phyloP scores from a whole-genome alignment of 495 filamentous ascomycete species.

The Aspergillus baeticus region DNA sequence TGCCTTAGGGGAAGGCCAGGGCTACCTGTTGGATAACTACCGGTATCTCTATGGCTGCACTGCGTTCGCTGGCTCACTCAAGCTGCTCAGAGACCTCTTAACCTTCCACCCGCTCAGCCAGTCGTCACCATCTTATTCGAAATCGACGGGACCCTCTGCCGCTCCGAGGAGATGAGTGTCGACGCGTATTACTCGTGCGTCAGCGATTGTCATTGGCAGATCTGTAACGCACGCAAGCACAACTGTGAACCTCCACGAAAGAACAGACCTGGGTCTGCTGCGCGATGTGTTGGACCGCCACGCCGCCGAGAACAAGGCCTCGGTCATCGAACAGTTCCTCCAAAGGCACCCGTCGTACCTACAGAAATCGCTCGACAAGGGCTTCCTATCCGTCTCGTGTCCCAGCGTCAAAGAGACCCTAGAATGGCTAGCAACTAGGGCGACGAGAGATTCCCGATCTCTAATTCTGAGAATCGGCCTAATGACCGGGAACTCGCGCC shows the following conservation, averaged over 20 bases:
- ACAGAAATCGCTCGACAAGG: conserved; percentile 11
- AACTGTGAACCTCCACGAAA: conserved; percentile 12
- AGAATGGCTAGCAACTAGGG: conserved; percentile 4
- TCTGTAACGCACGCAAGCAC: conserved; percentile 15
- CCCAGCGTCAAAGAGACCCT: conserved; percentile 8
- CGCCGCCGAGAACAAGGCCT: not conserved
- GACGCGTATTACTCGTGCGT: conserved; percentile 17
- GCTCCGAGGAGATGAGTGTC: conserved; percentile 18
- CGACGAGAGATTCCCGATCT: not conserved
- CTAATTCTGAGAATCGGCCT: conserved; percentile 11
- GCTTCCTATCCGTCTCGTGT: conserved; percentile 2
- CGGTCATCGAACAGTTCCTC: conserved; percentile 5
- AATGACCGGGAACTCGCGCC: conserved; percentile 15
- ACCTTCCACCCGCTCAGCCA: conserved; percentile 5
- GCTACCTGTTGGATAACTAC: conserved; percentile 15
- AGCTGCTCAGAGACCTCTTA: conserved; percentile 12
- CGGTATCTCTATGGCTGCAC: conserved; percentile 13
- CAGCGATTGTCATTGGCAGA: conserved; percentile 13
- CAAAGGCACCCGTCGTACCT: conserved; percentile 12
- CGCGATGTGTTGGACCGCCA: conserved; percentile 14
- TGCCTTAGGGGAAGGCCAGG: conserved; percentile 10
- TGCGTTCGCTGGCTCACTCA: conserved; percentile 10
- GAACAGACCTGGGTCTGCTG: conserved; percentile 13
- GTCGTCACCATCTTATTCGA: conserved; percentile 12
- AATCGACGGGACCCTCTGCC: conserved; percentile 18